Base-by-base conservation (phyloP, 2,329 filamentous ascomycete species). In the Fusarium odoratissimum region DNA sequence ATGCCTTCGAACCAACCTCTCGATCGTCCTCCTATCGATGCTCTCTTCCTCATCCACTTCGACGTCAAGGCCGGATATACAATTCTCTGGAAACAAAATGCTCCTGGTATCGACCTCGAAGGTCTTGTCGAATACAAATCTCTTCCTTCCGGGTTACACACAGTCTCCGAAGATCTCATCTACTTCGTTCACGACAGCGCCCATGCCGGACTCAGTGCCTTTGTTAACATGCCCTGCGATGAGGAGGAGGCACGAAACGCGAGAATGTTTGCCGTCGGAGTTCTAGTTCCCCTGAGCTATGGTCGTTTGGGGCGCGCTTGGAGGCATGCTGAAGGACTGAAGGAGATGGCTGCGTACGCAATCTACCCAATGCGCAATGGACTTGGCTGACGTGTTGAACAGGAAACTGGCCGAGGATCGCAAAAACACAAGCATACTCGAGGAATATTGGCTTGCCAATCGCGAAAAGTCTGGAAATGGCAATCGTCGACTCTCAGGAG, bases 81-180 rank as follows among this genome's bases (percentile, higher is more conserved):
- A 49, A 92, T 98, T 79, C 90, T 91, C 40, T 98, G 96, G 96
- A 94, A 97, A 82, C 91, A 90, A 74, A 90, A 92, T 17, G 83
- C 90, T 2, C 86, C 90, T 19, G 91, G 90, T 54, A 87, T 95
- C 83, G 87, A 89, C 82, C 88, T 98, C 54, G 93, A 97, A 75
- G 94, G 94, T 61, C 91, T 93, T 30, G 94, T 98, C 78, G 96
- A 99, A 83, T 99, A 95, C 88, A 98, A 98, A 83, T 97, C 94
- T 69, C 88, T 99, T 51, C 96, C 96, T 5, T 98, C 95, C 0
- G 96, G 96, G 30, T 83, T 98, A 55, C 96, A 99, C 83, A 93
- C 94, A 64, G 94, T 98, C 25, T 86, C 91, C 37, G 91, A 95
- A 74, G 96, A 99, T 82, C 86, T 98, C 57, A 93, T 95, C 78